Evolutionary conservation across 306 rosid genomes (phyloP).

Genomic region (Clitoria ternatea): DNA sequence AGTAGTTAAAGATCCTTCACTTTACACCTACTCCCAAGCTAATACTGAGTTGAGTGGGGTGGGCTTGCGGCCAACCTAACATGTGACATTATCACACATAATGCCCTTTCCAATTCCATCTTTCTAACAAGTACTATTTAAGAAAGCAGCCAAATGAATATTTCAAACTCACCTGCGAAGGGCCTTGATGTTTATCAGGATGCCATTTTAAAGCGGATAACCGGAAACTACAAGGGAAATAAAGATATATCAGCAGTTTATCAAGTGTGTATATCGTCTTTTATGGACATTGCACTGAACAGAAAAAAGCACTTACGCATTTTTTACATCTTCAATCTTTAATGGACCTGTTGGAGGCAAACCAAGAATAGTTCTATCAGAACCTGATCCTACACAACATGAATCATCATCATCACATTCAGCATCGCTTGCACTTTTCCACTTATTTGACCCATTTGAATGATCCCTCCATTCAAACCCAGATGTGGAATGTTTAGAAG

Average conservation of each 20-base stretch:
- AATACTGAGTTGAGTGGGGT: not conserved
- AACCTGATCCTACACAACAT: conserved; percentile 42
- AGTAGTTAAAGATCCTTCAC: not conserved
- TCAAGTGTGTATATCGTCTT: not conserved
- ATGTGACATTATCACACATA: not conserved
- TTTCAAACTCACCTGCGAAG: conserved; percentile 68
- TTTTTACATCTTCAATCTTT: conserved; percentile 79
- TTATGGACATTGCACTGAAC: not conserved
- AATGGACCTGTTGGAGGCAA: conserved; percentile 79
- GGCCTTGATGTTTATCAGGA: conserved; percentile 88
- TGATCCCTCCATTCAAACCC: conserved; percentile 68
- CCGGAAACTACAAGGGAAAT: conserved; percentile 55
- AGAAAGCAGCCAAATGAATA: conserved; percentile 1
- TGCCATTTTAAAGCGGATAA: conserved; percentile 93
- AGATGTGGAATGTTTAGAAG: conserved; percentile 36
- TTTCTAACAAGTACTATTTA: not conserved
- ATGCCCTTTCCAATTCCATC: not conserved
- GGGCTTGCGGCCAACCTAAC: not conserved
- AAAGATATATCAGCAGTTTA: not conserved
- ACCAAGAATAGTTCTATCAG: conserved; percentile 72
- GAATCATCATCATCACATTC: conserved; percentile 51
- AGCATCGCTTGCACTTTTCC: conserved; percentile 49
- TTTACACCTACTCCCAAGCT: not conserved
- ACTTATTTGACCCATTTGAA: conserved; percentile 43
- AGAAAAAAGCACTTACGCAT: conserved; percentile 58